Evolutionary conservation across 768 basidiomycete genomes (phyloP), one percentile per base, ranked within the genome.

Genomic region (Cubamyces lactineus): DNA sequence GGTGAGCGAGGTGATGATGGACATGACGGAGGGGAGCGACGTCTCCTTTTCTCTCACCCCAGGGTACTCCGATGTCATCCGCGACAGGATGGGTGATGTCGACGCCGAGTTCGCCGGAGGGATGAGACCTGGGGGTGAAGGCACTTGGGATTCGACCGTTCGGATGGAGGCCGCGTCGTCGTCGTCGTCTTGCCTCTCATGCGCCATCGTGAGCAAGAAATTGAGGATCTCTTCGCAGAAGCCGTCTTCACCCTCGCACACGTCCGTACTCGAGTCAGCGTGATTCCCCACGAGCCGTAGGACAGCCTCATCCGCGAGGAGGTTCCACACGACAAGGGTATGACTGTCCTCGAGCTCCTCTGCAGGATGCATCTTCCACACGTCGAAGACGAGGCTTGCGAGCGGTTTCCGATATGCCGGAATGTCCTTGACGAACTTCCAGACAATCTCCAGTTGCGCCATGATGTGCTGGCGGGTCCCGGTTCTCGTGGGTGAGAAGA

Each of bases 221-320:
- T 61, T 55, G 30, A 73, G 39, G 48, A 71, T 66, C 24, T 69
- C 67, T 15, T 70, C 67, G 24, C 61, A 66, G 34, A 68, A 38
- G 12, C 56, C 62, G 13, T 48, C 51, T 11, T 48, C 16, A 9
- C 21, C 57, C 19, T 51, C 50, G 24, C 55, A 53, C 19, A 40
- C 54, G n/a, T 85, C 86, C 11, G 79, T 78, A 38, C 75, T 77
- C 53, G 84, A 77, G 53, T 83, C 88, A 21, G 85, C 76, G 72
- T 90, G 89, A 61, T 90, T 86, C 8, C 84, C 88, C 3, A 91
- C 73, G 49, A 91, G 82, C 52, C 84, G 78, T 47, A 84, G 70
- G 5, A 90, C 88, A 21, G 86, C 77, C 72, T 90, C 89, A 62
- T 91, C 86, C 4, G 84, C 88, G 4, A 91, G 73, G 48, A 91